phyloP scores from a whole-genome alignment of 73 alveolate species.

The Paramecium octaurelia region DNA sequence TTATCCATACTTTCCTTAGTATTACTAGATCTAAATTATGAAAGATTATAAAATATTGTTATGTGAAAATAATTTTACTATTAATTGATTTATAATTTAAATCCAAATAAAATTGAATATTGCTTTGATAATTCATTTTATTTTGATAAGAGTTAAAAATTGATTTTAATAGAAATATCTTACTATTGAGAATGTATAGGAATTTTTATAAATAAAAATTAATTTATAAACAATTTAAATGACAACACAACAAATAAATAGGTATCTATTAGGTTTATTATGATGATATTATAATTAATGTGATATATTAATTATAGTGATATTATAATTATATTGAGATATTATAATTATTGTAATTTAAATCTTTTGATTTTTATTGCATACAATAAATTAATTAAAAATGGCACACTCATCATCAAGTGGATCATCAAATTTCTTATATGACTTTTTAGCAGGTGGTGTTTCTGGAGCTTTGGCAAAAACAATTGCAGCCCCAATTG shows the following conservation, averaged over 20 bases:
- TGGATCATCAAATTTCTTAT: neutral
- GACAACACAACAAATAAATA: neutral
- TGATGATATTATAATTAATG: neutral
- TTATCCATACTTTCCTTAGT: too few relatives aligned
- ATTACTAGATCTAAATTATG: too few relatives aligned
- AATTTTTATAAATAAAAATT: too few relatives aligned
- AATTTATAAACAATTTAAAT: too few relatives aligned
- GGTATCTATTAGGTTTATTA: neutral
- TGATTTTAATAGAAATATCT: neutral
- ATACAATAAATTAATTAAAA: neutral
- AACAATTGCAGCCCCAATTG: conserved; percentile 79
- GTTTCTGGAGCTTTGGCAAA: conserved; percentile 73
- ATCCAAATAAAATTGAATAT: too few relatives aligned
- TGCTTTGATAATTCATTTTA: too few relatives aligned
- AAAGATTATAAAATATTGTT: too few relatives aligned
- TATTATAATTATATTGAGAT: neutral
- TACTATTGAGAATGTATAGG: neutral
- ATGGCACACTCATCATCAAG: neutral
- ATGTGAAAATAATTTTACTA: too few relatives aligned
- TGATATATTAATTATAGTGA: neutral
- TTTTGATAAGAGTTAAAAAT: neutral
- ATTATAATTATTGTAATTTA: neutral
- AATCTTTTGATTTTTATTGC: neutral
- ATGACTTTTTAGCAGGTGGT: conserved; percentile 64
- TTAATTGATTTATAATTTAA: too few relatives aligned